These are phyloP conservation scores for Lichtheimia ornata DNA, from an alignment of 371 early-diverging fungal genomes.

Conservation along the genomic window DNA sequence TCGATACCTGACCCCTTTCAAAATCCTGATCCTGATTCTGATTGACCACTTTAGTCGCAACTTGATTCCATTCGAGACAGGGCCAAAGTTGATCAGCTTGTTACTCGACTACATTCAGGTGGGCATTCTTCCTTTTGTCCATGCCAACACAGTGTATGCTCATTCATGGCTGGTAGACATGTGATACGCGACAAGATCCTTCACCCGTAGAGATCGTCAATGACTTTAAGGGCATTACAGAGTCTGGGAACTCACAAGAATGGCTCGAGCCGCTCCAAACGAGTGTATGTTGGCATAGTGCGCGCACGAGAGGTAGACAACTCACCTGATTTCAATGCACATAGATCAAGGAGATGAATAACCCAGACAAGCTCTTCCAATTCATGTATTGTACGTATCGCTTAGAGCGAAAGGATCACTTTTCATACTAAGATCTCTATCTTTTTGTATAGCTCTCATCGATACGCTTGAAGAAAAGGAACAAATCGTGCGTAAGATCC, in stretches of 20 bases:
- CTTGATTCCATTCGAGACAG: slow-evolving; percentile 10
- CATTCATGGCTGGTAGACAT: slow-evolving; percentile 2
- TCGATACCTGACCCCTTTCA: slow-evolving; percentile 22
- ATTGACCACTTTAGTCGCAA: slow-evolving; percentile 16
- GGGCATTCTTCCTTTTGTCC: neutral
- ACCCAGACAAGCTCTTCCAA: slow-evolving; percentile 10
- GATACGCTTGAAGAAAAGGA: slow-evolving; percentile 13
- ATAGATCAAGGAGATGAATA: slow-evolving; percentile 4
- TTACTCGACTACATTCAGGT: slow-evolving; percentile 20
- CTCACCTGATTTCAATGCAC: neutral
- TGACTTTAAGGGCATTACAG: neutral
- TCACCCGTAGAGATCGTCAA: neutral
- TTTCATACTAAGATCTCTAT: neutral
- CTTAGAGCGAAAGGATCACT: neutral
- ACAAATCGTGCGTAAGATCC: slow-evolving; percentile 5
- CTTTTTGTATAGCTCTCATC: neutral
- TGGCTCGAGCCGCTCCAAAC: neutral
- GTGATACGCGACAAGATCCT: slow-evolving; percentile 9
- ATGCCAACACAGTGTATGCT: neutral
- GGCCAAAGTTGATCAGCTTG: slow-evolving; percentile 13
- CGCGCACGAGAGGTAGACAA: neutral
- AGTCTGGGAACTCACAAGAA: neutral
- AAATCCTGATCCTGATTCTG: slow-evolving; percentile 19
- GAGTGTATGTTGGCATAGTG: neutral
- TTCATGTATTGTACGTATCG: slow-evolving; percentile 6